phyloP scores from a whole-genome alignment of 805 yeast species.

The Torulaspora delbrueckii region DNA sequence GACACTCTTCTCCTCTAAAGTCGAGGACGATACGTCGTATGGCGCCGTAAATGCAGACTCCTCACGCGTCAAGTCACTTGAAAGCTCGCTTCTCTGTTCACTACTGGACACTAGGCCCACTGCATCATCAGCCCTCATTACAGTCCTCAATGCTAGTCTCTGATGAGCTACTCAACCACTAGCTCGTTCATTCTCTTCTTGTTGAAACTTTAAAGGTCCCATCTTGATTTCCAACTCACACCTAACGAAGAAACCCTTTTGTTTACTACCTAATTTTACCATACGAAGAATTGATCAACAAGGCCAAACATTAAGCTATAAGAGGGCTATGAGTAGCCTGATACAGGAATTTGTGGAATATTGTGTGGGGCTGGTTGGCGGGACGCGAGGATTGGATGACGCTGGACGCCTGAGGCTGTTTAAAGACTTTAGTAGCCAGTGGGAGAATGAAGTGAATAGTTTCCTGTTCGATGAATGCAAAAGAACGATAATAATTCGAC shows the following conservation, averaged over 20 bases:
- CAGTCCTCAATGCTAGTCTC: background rate
- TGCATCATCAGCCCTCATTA: background rate
- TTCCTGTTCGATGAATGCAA: conserved; percentile 6
- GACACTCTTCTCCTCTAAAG: conserved; percentile 13
- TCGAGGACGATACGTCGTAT: conserved; percentile 12
- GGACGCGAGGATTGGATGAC: conserved; percentile 2
- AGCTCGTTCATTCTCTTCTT: background rate
- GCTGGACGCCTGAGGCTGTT: conserved; percentile 1
- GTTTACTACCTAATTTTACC: conserved; percentile 1
- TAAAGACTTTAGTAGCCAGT: background rate
- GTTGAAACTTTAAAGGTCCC: background rate
- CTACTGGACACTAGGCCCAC: background rate
- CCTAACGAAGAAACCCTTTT: conserved; percentile 1
- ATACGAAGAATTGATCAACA: background rate
- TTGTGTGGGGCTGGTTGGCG: background rate
- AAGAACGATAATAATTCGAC: background rate
- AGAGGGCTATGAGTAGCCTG: conserved; percentile 2
- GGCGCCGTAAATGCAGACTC: conserved; percentile 11
- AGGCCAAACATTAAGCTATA: background rate
- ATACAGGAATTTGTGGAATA: conserved; percentile 2
- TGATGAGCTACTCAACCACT: background rate
- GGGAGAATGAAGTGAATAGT: conserved; percentile 1
- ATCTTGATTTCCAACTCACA: background rate
- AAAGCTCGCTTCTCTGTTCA: conserved; percentile 11
- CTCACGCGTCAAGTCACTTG: conserved; percentile 11